phyloP scores from a whole-genome alignment of 768 basidiomycete genomes.

The Leccinum obscurum region DNA sequence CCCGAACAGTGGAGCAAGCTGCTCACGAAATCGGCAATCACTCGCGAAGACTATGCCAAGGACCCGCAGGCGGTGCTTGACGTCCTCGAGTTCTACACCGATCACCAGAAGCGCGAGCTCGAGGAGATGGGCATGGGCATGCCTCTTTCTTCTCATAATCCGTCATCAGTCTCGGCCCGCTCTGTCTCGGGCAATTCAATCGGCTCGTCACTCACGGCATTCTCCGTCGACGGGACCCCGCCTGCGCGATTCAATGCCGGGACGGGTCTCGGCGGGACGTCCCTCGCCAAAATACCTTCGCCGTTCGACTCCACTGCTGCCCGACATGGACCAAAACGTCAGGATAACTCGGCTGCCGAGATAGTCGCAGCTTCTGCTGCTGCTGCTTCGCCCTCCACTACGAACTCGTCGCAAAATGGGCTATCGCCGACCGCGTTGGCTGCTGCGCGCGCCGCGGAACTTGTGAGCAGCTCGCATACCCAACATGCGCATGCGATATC shows the following conservation, averaged over 20 bases:
- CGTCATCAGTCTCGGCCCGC: constrained; percentile 35
- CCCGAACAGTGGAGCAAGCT: constrained; percentile 97
- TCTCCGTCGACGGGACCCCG: constrained; percentile 39
- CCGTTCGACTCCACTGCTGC: constrained; percentile 27
- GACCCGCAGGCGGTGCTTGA: constrained; percentile 97
- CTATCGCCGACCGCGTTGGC: constrained; percentile 46
- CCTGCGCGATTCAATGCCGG: constrained; percentile 88
- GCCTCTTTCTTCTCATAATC: constrained; percentile 19
- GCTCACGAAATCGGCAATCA: constrained; percentile 96
- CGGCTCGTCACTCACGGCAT: constrained; percentile 36
- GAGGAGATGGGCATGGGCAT: constrained; percentile 56
- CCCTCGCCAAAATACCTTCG: constrained; percentile 44
- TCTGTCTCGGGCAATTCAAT: constrained; percentile 20
- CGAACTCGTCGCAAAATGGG: constrained; percentile 30
- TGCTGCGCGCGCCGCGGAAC: constrained; percentile 61
- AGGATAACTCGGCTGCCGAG: constrained; percentile 47
- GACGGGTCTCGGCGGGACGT: constrained; percentile 81
- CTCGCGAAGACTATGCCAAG: constrained; percentile 94
- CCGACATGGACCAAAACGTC: constrained; percentile 43
- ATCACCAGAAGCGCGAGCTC: constrained; percentile 93
- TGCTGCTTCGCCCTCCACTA: not conserved
- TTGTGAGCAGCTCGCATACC: constrained; percentile 54
- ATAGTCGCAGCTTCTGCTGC: not conserved
- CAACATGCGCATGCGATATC: constrained; percentile 43
- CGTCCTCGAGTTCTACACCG: constrained; percentile 97